phyloP scores from a whole-genome alignment of 2,329 filamentous ascomycete genomes.

The Biscogniauxia mediterranea region DNA sequence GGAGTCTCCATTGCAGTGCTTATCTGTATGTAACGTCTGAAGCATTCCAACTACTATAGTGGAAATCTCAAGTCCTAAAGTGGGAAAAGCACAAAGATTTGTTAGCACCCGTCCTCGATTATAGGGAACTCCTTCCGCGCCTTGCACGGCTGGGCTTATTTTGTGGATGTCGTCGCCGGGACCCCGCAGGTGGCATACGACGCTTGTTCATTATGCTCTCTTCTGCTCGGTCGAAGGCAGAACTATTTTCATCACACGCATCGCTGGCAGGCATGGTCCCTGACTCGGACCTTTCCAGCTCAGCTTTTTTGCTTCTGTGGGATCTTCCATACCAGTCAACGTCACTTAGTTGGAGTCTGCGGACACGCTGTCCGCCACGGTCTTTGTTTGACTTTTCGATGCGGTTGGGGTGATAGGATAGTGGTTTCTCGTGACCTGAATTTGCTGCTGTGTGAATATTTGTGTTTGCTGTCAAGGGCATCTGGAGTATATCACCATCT shows the following conservation, averaged over 20 bases:
- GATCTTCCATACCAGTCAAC: conserved; percentile 81
- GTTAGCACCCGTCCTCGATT: conserved; percentile 12
- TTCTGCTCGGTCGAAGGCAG: conserved; percentile 18
- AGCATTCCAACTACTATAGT: conserved; percentile 10
- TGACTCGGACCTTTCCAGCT: conserved; percentile 7
- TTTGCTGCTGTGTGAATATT: conserved; percentile 49
- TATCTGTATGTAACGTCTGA: conserved; percentile 14
- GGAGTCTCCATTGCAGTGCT: conserved; percentile 11
- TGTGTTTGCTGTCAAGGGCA: conserved; percentile 44
- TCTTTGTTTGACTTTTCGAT: conserved; percentile 57
- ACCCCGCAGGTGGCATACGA: conserved; percentile 20
- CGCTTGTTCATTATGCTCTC: conserved; percentile 26
- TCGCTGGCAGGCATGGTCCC: conserved; percentile 10
- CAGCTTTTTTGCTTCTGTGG: conserved; percentile 19
- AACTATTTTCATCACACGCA: conserved; percentile 11
- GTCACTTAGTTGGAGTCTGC: conserved; percentile 92
- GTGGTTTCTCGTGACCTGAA: conserved; percentile 49
- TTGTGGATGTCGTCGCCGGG: conserved; percentile 7
- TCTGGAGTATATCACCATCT: conserved; percentile 64
- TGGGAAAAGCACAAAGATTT: conserved; percentile 8
- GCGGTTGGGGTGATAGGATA: conserved; percentile 53
- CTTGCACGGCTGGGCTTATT: conserved; percentile 4
- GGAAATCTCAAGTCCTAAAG: conserved; percentile 23
- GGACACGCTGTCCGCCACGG: conserved; percentile 74
- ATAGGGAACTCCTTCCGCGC: conserved; percentile 2